These are phyloP conservation scores for Candida patagonica DNA, from an alignment of 805 yeast species.

Conservation along the genomic window DNA sequence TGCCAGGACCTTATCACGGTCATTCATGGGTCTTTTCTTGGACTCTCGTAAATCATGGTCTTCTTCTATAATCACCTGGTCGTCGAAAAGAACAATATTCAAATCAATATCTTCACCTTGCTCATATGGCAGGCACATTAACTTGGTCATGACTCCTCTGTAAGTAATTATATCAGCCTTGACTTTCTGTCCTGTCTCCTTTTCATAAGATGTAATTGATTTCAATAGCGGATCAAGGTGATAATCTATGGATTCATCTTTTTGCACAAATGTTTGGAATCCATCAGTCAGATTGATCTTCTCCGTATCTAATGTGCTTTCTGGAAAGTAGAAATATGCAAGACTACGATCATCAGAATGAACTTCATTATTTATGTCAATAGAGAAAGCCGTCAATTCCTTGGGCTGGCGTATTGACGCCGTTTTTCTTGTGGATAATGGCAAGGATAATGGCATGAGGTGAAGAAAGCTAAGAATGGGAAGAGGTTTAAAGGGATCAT, in stretches of 20 bases:
- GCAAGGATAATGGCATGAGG: slow-evolving; percentile 5
- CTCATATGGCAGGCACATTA: slow-evolving; percentile 60
- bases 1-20: slow-evolving; percentile 24
- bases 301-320: slow-evolving; percentile 44
- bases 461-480: no score
- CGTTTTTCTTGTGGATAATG: slow-evolving; percentile 20
- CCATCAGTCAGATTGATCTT: slow-evolving; percentile 60
- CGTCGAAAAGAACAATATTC: slow-evolving; percentile 59
- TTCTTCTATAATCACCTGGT: slow-evolving; percentile 36
- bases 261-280: slow-evolving; percentile 44
- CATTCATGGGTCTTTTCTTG: slow-evolving; percentile 13
- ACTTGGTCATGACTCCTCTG: slow-evolving; percentile 73
- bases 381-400: slow-evolving; percentile 61
- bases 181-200: slow-evolving; percentile 32
- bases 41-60: slow-evolving; percentile 22
- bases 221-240: slow-evolving; percentile 50
- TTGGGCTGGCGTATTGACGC: slow-evolving; percentile 79
- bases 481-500: no score
- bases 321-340: slow-evolving; percentile 76
- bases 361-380: slow-evolving; percentile 41
- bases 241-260: slow-evolving; percentile 36
- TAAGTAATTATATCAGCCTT: slow-evolving; percentile 67
- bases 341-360: slow-evolving; percentile 42
- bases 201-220: slow-evolving; percentile 51
- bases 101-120: slow-evolving; percentile 47